A percentile compares a stretch with the other conserved stretches of the same genome.
Evolutionary conservation across 2,329 filamentous ascomycete genomes (phyloP).

Genomic region (Pseudofabraea citricarpa): DNA sequence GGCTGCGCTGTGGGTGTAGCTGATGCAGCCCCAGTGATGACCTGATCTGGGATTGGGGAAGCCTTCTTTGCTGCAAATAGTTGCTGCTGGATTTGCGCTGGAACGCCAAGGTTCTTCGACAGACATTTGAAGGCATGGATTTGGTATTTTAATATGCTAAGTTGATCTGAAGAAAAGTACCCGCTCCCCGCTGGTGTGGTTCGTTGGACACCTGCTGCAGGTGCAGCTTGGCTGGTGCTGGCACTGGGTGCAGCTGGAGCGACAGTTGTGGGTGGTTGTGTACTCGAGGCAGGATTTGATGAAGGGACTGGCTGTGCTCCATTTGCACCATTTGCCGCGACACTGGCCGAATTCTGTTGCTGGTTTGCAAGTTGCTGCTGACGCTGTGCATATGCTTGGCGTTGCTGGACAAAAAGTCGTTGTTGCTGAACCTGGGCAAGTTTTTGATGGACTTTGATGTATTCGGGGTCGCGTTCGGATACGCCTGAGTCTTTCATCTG

Average conservation of each 20-base stretch:
- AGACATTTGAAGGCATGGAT: constrained; percentile 89
- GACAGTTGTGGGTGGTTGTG: constrained; percentile 13
- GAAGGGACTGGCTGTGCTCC: constrained; percentile 38
- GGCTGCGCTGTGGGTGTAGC: constrained; percentile 26
- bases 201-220: constrained; percentile 20
- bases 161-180: constrained; percentile 74
- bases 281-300: constrained; percentile 13
- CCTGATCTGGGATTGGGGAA: constrained; percentile 13
- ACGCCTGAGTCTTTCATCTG: constrained; percentile 85
- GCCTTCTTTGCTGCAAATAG: constrained; percentile 69
- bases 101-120: constrained; percentile 80
- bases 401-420: constrained; percentile 24
- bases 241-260: constrained; percentile 20
- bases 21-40: constrained; percentile 16
- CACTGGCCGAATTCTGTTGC: constrained; percentile 49
- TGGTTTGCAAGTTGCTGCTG: constrained; percentile 45
- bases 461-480: constrained; percentile 78
- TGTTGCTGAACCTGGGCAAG: constrained; percentile 67
- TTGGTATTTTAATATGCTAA: constrained; percentile 74
- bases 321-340: constrained; percentile 51
- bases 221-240: constrained; percentile 23
- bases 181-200: constrained; percentile 32
- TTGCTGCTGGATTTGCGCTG: constrained; percentile 71
- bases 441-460: constrained; percentile 74
- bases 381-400: constrained; percentile 48